phyloP scores from a whole-genome alignment of 257 asterid species.

The Fraxinus excelsior region DNA sequence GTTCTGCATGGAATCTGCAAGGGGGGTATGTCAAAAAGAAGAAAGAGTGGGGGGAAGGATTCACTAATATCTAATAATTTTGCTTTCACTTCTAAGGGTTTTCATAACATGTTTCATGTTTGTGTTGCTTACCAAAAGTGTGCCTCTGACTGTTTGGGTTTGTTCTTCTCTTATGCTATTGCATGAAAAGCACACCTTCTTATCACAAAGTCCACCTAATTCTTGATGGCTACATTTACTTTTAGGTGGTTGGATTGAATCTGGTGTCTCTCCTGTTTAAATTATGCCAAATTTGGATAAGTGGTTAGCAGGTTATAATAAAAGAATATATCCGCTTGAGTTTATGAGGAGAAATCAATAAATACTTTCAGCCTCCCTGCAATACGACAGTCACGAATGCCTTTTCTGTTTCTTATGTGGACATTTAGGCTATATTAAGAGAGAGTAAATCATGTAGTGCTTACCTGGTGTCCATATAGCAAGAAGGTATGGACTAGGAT shows the following conservation, averaged over 20 bases:
- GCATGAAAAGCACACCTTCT: slow-evolving; percentile 66
- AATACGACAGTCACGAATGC: not conserved
- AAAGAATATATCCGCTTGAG: not conserved
- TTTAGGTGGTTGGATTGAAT: slow-evolving; percentile 73
- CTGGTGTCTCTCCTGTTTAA: slow-evolving; percentile 79
- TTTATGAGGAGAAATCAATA: not conserved
- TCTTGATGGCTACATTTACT: slow-evolving; percentile 48
- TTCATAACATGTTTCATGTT: slow-evolving; percentile 7
- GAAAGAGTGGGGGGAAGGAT: not conserved
- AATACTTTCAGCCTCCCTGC: not conserved
- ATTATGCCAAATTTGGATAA: slow-evolving; percentile 20
- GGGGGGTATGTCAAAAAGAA: slow-evolving; percentile 18
- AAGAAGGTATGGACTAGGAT: slow-evolving; percentile 94
- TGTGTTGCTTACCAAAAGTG: slow-evolving; percentile 75
- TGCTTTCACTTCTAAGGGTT: slow-evolving; percentile 12
- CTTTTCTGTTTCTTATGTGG: not conserved
- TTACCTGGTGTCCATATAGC: slow-evolving; percentile 98
- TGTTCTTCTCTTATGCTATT: slow-evolving; percentile 65
- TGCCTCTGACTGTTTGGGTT: slow-evolving; percentile 81
- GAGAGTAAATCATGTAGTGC: not conserved
- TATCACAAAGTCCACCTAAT: slow-evolving; percentile 57
- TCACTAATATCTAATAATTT: slow-evolving; percentile 12
- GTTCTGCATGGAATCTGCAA: slow-evolving; percentile 90
- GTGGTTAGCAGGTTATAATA: slow-evolving; percentile 11
- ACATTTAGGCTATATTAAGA: not conserved